These are phyloP conservation scores for Endocalyx cinctus DNA, from an alignment of 2,329 filamentous ascomycete genomes.

Conservation along the genomic window DNA sequence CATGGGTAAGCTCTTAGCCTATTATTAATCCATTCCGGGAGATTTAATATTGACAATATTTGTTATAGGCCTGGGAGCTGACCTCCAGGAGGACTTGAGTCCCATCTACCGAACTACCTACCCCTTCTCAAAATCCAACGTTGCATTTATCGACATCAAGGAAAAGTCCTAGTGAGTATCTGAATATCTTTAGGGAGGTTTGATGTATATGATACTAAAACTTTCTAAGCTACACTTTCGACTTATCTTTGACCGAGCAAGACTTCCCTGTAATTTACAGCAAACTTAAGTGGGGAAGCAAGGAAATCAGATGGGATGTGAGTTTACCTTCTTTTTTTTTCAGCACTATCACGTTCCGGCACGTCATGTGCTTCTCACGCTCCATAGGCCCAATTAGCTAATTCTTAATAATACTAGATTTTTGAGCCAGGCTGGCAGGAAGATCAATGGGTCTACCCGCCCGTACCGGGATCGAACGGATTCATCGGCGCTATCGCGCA, in stretches of 20 bases:
- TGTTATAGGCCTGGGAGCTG: slow-evolving; percentile 14
- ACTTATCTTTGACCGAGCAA: slow-evolving; percentile 16
- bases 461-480: slow-evolving; percentile 19
- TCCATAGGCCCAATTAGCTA: slow-evolving; percentile 2
- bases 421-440: slow-evolving; percentile 22
- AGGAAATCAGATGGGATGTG: slow-evolving; percentile 27
- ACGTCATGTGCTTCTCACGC: background rate
- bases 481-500: slow-evolving; percentile 23
- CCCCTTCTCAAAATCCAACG: slow-evolving; percentile 11
- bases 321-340: slow-evolving; percentile 1
- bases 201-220: slow-evolving; percentile 8
- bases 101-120: slow-evolving; percentile 13
- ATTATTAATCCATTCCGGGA: background rate
- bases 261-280: slow-evolving; percentile 25
- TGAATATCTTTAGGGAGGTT: slow-evolving; percentile 2
- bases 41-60: slow-evolving; percentile 3
- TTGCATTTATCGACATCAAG: slow-evolving; percentile 2
- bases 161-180: slow-evolving; percentile 14
- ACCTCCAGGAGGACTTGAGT: slow-evolving; percentile 16
- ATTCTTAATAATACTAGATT: slow-evolving; percentile 11
- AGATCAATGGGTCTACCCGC: slow-evolving; percentile 22
- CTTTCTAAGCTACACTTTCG: slow-evolving; percentile 21
- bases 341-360: background rate
- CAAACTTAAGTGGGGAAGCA: slow-evolving; percentile 19
- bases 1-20: slow-evolving; percentile 17